Evolutionary conservation across 2,329 filamentous ascomycete genomes (phyloP).

Genomic region (Raffaelea ambrosiae): DNA sequence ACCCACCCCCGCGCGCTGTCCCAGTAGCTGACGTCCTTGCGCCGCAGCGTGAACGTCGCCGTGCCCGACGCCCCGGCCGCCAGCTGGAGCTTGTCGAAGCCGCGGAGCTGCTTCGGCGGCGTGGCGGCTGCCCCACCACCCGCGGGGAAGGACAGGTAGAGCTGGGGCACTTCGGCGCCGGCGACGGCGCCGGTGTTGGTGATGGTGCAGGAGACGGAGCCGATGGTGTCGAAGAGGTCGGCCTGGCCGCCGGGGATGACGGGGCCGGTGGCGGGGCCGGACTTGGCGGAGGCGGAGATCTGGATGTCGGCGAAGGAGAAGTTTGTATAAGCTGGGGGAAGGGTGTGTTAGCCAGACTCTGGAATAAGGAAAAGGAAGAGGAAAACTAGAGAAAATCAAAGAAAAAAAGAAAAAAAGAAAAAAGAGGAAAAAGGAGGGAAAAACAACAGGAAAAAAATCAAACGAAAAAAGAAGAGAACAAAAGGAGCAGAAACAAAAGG

Average conservation of each 20-base stretch:
- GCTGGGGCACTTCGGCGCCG: constrained; percentile 60
- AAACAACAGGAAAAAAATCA: neutral
- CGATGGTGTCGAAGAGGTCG: constrained; percentile 36
- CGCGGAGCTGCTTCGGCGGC: constrained; percentile 45
- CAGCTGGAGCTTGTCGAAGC: constrained; percentile 52
- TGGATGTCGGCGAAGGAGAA: constrained; percentile 51
- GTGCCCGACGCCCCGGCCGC: constrained; percentile 35
- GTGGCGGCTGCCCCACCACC: constrained; percentile 14
- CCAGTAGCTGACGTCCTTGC: constrained; percentile 59
- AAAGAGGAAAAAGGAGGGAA: constrained; percentile 3
- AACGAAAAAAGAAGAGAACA: no score
- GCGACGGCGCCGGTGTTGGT: constrained; percentile 53
- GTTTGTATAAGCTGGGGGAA: constrained; percentile 57
- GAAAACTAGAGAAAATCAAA: no score
- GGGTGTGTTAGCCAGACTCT: neutral
- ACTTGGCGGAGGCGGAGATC: constrained; percentile 21
- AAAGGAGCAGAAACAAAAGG: neutral
- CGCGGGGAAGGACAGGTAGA: constrained; percentile 37
- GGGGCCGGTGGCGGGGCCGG: constrained; percentile 30
- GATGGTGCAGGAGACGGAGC: constrained; percentile 49
- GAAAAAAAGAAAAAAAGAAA: neutral
- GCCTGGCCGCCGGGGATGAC: constrained; percentile 33
- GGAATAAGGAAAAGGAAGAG: no score
- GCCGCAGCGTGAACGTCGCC: constrained; percentile 43
- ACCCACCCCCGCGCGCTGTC: constrained; percentile 50